Conservation (phyloP, 805 yeast genomes). For the Hanseniaspora vineae region DNA sequence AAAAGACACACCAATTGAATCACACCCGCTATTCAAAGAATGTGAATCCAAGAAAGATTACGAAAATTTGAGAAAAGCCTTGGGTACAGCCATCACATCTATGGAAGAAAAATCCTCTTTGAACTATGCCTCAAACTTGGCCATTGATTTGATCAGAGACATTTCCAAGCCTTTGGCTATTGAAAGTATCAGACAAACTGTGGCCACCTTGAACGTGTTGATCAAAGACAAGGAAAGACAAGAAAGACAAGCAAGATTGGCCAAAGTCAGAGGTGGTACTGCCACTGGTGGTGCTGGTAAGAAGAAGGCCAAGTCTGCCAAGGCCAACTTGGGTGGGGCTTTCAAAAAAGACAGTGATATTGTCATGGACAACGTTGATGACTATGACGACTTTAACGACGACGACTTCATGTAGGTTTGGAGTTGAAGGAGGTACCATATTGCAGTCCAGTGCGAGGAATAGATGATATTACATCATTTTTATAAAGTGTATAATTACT, state of each 20-base stretch:
- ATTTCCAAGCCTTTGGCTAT: conserved; percentile 66
- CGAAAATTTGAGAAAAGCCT: conserved; percentile 62
- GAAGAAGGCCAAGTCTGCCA: conserved; percentile 77
- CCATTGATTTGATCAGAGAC: conserved; percentile 79
- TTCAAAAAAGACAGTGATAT: conserved; percentile 55
- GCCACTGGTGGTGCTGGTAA: conserved; percentile 90
- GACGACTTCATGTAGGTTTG: conserved; percentile 64
- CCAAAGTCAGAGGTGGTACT: conserved; percentile 67
- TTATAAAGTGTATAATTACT: too few species aligned
- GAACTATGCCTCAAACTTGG: conserved; percentile 61
- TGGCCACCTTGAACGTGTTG: conserved; percentile 69
- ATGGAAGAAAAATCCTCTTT: conserved; percentile 49
- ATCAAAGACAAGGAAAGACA: conserved; percentile 77
- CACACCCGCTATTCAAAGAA: conserved; percentile 65
- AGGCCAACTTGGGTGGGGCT: conserved; percentile 50
- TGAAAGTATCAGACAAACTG: conserved; percentile 75
- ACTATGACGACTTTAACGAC: conserved; percentile 52
- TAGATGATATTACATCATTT: too few species aligned
- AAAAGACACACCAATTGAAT: conserved; percentile 45
- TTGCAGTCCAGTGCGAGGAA: too few species aligned
- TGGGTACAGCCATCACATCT: conserved; percentile 46
- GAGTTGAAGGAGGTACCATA: too few species aligned
- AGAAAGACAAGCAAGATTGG: conserved; percentile 78
- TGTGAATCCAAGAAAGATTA: conserved; percentile 71
- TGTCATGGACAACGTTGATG: conserved; percentile 37